Base-by-base conservation (phyloP, 768 basidiomycete species). In the Tricholoma sp. region DNA sequence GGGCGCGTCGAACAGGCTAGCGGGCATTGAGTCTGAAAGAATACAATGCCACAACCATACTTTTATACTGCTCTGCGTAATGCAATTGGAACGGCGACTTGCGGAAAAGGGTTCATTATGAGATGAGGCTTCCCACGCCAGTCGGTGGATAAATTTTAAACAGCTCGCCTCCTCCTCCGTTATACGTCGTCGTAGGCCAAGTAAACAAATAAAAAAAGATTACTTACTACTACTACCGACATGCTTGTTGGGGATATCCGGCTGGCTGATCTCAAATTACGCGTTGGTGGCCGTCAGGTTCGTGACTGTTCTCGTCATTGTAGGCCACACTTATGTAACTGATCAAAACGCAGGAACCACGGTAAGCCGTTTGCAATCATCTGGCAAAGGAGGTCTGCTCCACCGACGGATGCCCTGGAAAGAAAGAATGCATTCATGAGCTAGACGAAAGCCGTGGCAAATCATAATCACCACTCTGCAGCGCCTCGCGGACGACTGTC, bases 1-100 rank as follows among this genome's bases (percentile, higher is more conserved):
- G n/a, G 74, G 69, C 41, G 67, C 65, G 31, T 69, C 59, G 50
- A 73, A 60, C 29, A 73, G 59, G 57, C 69, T 63, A 49, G 55
- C 55, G 58, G 69, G 56, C 75, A 79, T 77, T 18, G 21, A 51
- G 37, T 35, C 39, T 52, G 54, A 18, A 32, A 65, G 64, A 57
- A 45, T 56, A 54, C 22, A 55, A 41, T 34, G 54, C 62, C 43
- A 46, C 56, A 52, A 64, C 58, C 51, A 59, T 56, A 57, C 56
- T 57, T 57, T 60, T 63, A 59, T 64, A 61, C 61, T 61, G 53
- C 35, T 50, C 22, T 18, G 39, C 21, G 39, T 34, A 54, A 31
- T 53, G 37, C 37, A 56, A 41, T 65, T 63, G 32, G 55, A 59
- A 68, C 61, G 64, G 66, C 60, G 63, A 66, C 50, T 54, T 61